These are phyloP conservation scores for Phytophthora pseudosyringae DNA, from an alignment of 352 stramenopile species.

Conservation along the genomic window DNA sequence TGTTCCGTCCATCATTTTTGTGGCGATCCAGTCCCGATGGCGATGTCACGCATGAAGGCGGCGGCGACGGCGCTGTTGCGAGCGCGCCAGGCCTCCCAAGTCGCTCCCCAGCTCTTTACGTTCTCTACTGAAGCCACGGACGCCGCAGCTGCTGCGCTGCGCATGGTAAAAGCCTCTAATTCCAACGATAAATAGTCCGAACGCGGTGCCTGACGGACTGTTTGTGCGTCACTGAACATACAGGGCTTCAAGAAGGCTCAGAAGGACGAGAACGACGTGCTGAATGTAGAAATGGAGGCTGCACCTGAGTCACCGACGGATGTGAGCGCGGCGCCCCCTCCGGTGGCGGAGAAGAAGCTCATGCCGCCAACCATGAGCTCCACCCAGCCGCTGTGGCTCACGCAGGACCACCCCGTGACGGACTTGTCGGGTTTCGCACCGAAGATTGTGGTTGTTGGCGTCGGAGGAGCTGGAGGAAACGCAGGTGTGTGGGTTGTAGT, in stretches of 20 bases:
- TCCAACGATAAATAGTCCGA: background rate
- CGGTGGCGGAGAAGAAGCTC: constrained; percentile 38
- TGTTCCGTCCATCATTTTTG: constrained; percentile 5
- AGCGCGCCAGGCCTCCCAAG: constrained; percentile 15
- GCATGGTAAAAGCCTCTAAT: constrained; percentile 50
- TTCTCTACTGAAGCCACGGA: constrained; percentile 79
- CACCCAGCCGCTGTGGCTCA: constrained; percentile 79
- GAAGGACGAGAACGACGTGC: constrained; percentile 39
- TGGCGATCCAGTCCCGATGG: constrained; percentile 36
- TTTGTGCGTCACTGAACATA: constrained; percentile 15
- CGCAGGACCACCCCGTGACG: constrained; percentile 61
- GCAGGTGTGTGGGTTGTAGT: constrained; percentile 46
- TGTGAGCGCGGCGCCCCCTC: constrained; percentile 9
- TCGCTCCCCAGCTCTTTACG: constrained; percentile 23
- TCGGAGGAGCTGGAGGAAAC: constrained; percentile 89
- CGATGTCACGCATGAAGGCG: constrained; percentile 48
- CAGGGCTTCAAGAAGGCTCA: constrained; percentile 66
- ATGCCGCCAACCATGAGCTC: constrained; percentile 53
- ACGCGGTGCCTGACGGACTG: constrained; percentile 15
- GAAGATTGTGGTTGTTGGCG: constrained; percentile 89
- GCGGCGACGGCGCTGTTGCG: constrained; percentile 44
- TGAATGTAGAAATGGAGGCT: constrained; percentile 7
- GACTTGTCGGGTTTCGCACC: constrained; percentile 82
- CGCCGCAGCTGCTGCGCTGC: constrained; percentile 68
- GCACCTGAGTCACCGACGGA: constrained; percentile 7